Conservation (phyloP, 2,329 filamentous ascomycete genomes). For the Cadophora gregata region DNA sequence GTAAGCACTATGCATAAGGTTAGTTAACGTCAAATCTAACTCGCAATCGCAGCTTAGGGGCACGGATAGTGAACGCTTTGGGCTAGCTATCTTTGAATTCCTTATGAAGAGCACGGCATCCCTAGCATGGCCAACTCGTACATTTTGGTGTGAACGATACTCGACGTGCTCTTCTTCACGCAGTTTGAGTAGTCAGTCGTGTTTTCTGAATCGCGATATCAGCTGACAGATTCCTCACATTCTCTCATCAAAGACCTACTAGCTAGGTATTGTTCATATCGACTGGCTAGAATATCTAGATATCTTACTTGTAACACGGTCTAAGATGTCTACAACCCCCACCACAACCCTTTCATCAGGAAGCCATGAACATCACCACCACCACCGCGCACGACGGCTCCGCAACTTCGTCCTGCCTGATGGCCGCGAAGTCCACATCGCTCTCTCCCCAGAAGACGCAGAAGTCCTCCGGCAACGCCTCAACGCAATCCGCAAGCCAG, state of each 20-base stretch:
- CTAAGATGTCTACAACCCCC: constrained; percentile 34
- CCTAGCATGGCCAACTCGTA: no score
- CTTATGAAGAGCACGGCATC: no score
- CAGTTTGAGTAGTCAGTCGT: background rate
- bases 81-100: background rate
- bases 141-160: no score
- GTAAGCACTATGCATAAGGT: constrained; percentile 25
- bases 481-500: constrained; percentile 41
- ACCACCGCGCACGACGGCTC: constrained; percentile 48
- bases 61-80: background rate
- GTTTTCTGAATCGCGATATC: constrained; percentile 3
- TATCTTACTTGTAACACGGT: background rate
- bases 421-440: constrained; percentile 62
- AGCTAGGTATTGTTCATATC: background rate
- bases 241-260: background rate
- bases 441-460: constrained; percentile 60
- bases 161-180: background rate
- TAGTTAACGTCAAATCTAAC: background rate
- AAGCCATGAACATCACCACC: constrained; percentile 32
- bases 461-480: constrained; percentile 54
- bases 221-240: background rate
- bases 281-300: background rate
- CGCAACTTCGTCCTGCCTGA: constrained; percentile 61
- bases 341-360: constrained; percentile 20
- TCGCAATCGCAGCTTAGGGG: constrained; percentile 11